A percentile compares a stretch with the other conserved stretches of the same genome.
Conservation (phyloP, 2,329 filamentous ascomycete genomes). For the Aspergillus quadrilineatus region DNA sequence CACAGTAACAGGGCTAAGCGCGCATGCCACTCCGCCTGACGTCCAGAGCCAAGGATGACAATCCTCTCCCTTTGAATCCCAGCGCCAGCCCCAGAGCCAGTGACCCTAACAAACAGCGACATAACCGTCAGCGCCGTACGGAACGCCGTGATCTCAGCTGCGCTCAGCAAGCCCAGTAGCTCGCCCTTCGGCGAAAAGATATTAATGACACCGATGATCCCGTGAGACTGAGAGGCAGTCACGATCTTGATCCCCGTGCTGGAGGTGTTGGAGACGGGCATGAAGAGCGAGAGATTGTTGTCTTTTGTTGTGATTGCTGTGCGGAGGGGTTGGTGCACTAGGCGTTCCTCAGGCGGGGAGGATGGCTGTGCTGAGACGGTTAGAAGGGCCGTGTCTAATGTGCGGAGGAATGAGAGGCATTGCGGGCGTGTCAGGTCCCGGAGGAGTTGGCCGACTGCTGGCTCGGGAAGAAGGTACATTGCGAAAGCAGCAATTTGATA, state of each 20-base stretch:
- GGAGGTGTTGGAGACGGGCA: slow-evolving; percentile 65
- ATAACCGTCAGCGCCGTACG: slow-evolving; percentile 73
- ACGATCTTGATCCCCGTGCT: slow-evolving; percentile 73
- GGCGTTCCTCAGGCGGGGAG: slow-evolving; percentile 24
- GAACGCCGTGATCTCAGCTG: slow-evolving; percentile 74
- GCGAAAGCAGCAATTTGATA: not conserved
- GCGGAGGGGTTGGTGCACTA: slow-evolving; percentile 47
- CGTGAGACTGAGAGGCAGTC: slow-evolving; percentile 46
- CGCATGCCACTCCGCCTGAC: slow-evolving; percentile 53
- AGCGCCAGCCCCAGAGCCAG: slow-evolving; percentile 13
- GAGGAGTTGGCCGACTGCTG: slow-evolving; percentile 35
- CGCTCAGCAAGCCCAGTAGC: slow-evolving; percentile 68
- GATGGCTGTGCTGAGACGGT: slow-evolving; percentile 33
- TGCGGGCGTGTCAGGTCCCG: slow-evolving; percentile 31
- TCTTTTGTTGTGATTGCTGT: slow-evolving; percentile 41
- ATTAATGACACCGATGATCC: slow-evolving; percentile 66
- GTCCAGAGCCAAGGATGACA: slow-evolving; percentile 51
- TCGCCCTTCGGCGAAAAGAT: slow-evolving; percentile 64
- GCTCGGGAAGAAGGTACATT: slow-evolving; percentile 39
- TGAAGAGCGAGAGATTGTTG: slow-evolving; percentile 64
- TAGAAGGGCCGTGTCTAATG: slow-evolving; percentile 36
- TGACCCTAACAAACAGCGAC: slow-evolving; percentile 58
- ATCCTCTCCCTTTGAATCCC: slow-evolving; percentile 33
- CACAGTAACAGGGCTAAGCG: slow-evolving; percentile 52
- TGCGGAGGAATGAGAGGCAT: slow-evolving; percentile 37